phyloP scores from a whole-genome alignment of 345 rosid species.

The Lumnitzera littorea region DNA sequence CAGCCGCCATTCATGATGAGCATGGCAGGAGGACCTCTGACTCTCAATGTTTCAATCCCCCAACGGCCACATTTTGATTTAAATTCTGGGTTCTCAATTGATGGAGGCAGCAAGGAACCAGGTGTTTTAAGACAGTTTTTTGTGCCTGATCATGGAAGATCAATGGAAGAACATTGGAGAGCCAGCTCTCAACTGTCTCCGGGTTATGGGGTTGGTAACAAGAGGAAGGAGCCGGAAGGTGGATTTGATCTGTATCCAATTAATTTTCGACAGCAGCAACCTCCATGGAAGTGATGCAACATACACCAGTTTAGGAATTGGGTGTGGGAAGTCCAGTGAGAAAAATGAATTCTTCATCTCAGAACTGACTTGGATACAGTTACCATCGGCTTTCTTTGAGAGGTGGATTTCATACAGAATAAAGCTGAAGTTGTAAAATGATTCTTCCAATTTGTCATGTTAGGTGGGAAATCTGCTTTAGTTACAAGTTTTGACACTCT shows the following conservation, averaged over 20 bases:
- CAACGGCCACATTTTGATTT: slow-evolving; percentile 58
- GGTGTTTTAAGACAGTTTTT: slow-evolving; percentile 52
- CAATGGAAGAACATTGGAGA: slow-evolving; percentile 50
- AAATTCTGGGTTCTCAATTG: slow-evolving; percentile 54
- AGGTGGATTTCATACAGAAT: slow-evolving; percentile 29
- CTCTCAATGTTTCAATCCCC: slow-evolving; percentile 45
- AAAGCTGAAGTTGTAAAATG: slow-evolving; percentile 22
- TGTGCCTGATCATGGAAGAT: slow-evolving; percentile 44
- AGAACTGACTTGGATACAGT: slow-evolving; percentile 9
- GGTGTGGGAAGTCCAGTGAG: slow-evolving; percentile 8
- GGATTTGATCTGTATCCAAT: slow-evolving; percentile 54
- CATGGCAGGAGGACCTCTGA: slow-evolving; percentile 39
- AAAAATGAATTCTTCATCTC: slow-evolving; percentile 20
- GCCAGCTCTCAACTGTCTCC: slow-evolving; percentile 48
- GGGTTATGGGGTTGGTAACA: slow-evolving; percentile 54
- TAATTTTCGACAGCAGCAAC: slow-evolving; percentile 41
- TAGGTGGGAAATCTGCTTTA: slow-evolving; percentile 35
- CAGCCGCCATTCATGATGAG: slow-evolving; percentile 62
- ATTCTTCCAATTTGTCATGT: slow-evolving; percentile 14
- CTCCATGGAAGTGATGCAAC: slow-evolving; percentile 59
- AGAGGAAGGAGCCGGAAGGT: slow-evolving; percentile 79
- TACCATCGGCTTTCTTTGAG: slow-evolving; percentile 24
- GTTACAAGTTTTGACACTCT: slow-evolving; percentile 24
- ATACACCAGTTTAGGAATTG: not conserved
- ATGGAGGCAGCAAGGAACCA: slow-evolving; percentile 51